Evolutionary conservation across 208 protist species (phyloP), one percentile per base, ranked within the genome.

Genomic region (Angomonas deanei): DNA sequence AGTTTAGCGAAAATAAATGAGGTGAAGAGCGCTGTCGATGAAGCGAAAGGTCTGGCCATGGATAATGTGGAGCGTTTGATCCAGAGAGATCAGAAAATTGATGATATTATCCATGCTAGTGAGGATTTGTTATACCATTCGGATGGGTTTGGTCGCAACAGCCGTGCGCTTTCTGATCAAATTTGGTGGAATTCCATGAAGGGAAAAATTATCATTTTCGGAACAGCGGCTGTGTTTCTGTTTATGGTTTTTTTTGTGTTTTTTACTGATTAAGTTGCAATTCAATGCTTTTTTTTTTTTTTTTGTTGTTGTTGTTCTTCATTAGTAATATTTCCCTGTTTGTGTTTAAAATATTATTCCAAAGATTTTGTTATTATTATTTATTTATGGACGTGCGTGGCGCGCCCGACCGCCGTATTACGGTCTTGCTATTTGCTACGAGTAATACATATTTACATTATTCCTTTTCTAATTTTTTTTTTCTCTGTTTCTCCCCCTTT

Each of bases 121-220:
- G 89, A 96, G 34, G 89, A 96, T 42, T 64, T 96, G 36, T 84
- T 93, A 74, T 88, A 84, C 55, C 86, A 96, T 71, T 84, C 89
- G 2, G 82, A 93, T 49, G 86, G 86, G 4, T 96, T 96, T 59
- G 86, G 93, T 61, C 84, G 82, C 46, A 91, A 70, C 64, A 90
- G 84, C 47, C 89, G 84, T 21, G 84, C 90, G 31, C 62, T 96
- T 53, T 72, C 79, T 31, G 83, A 91, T 59, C 89, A 96, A 64
- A 61, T 96, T 52, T 96, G 84, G 86, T 96, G 89, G 86, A 93
- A 82, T 67, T 84, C 80, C 10, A 70, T 93, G 63, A 87, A 88
- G 70, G 82, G 80, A 11, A 83, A 82, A 48, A 28, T 96, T 11
- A 64, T 96, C 28, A 57, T 96, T 27, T 76, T 63, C 24, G 89